Evolutionary conservation across 768 basidiomycete genomes (phyloP), one percentile per base, ranked within the genome.

Genomic region (Hysterangium stoloniferum): DNA sequence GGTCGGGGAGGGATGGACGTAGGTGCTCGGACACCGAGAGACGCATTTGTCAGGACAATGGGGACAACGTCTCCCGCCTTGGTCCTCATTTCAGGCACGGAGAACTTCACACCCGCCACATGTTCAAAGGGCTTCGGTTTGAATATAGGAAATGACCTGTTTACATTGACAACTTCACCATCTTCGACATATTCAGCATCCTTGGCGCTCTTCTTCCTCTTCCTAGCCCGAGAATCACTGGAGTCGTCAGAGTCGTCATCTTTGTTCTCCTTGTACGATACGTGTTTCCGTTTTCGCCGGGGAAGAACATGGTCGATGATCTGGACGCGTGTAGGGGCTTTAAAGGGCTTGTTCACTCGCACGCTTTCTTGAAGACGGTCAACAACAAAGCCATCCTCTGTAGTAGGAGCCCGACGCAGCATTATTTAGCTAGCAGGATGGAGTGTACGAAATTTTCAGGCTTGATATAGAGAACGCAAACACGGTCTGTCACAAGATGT

Each of bases 1-100:
- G 96, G 96, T 19, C 94, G 76, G 15, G 96, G 96, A 43, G 86
- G 77, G 52, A 96, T 68, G 57, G 79, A 86, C 0, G 84, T 74
- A 51, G 79, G 82, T 0, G 89, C 85, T 11, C 93, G 80, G 48
- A 88, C 82, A 24, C 96, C 96, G 4, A 99, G 79, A 9, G 92
- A 82, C 2, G 75, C 72, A 58, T 87, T 80, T 0, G 87, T 79
- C 4, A 78, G 68, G 3, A 75, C 55, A 8, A 79, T 72, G 1
- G 69, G 60, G 2, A 93, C 69, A 11, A 75, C 54, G 34, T 79
- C 73, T 1, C 91, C 89, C 45, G 80, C 76, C 64, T 81, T 82
- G 64, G 73, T 80, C 32, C 66, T 76, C 80, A 91, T 90, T 6
- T 74, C 74, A 6, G 95, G 95, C 59, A 97, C 80, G 11, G 86